Base-by-base conservation (phyloP, 1,284 basidiomycete species). In the Pascua sp. region DNA sequence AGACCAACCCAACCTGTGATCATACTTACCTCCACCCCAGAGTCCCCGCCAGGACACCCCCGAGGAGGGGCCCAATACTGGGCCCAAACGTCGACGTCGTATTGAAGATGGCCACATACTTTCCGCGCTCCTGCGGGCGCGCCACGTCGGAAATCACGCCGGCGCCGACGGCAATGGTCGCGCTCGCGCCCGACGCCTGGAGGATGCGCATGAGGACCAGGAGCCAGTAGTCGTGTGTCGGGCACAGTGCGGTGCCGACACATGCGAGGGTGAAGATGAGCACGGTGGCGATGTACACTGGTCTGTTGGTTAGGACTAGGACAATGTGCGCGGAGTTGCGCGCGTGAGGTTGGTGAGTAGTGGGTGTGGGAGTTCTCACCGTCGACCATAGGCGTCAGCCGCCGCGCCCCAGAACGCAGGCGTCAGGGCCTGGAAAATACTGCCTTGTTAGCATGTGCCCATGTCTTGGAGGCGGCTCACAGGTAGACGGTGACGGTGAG, bases 131-230 rank as follows among this genome's bases (percentile, higher is more conserved):
- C 43, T 70, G 66, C 11, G 71, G 68, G 18, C 59, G 57, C 5
- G 72, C 65, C 13, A 76, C 65, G 54, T 76, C 73, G 0, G 63
- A 57, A 4, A 75, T 63, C 11, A 72, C 67, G 8, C 72, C 72
- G 9, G 69, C 64, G 11, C 70, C 70, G 11, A 76, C 62, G 3
- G 70, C 68, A 38, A 74, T 70, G 0, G 70, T 58, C 4, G 71
- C 66, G 11, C 69, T 68, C 1, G 67, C 71, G 3, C 73, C 73
- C 2, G 67, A 65, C 1, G 69, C 54, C 59, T 75, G 72, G 9
- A 74, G 42, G 40, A 67, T 65, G 11, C 73, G 64, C 53, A 74
- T 63, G 11, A 73, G 44, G 47, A 74, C 59, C 11, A 76, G 62
- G 1, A 71, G 64, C 68, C 69, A 72, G 51, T 68, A 76, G 10